Base-by-base conservation (phyloP, 805 yeast genomes). In the Lachancea cidri region DNA sequence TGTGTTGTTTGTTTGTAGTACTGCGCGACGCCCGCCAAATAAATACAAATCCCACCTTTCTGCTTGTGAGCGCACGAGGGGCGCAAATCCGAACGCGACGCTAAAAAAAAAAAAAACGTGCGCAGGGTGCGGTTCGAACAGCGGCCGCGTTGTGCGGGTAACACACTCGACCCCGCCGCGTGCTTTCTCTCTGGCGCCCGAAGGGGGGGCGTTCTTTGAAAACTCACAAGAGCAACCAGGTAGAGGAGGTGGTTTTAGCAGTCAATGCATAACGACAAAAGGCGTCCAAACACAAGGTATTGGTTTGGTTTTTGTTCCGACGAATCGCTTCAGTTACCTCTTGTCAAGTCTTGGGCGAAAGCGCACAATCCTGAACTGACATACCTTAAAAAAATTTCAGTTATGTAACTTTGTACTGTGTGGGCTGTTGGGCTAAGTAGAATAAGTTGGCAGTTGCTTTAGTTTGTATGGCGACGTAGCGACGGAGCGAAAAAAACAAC, bases 131-230 rank as follows among this genome's bases (percentile, higher is more conserved):
- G 27, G 9, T 3, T 6, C 7, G 29, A 24, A 15, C n/a, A 17
- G 36, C 43, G 39, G 24, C 29, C 46, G 46, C 44, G 46, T 43
- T 17, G 29, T 24, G 46, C 39, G 46, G 46, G 46, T 43, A 43
- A 43, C 46, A 1, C 30, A 6, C 11, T n/a, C n/a, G n/a, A n/a
- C n/a, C n/a, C n/a, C n/a, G n/a, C 27, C 27, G 9, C 27, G 27
- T 22, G 27, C 27, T 22, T 11, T 7, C 27, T 7, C 27, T 7
- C 27, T 7, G 9, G 27, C 27, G 27, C 7, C 27, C 27, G 27
- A 22, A 22, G 11, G 27, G 27, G 27, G 27, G 27, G 7, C 27
- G 27, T 22, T 22, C 27, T n/a, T n/a, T n/a, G n/a, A n/a, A n/a
- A n/a, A 11, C 27, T 22, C 27, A 11, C 27, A 22, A 22, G 27